Conservation (phyloP, 371 early-diverging fungal genomes). For the Actinomortierella wolfii region DNA sequence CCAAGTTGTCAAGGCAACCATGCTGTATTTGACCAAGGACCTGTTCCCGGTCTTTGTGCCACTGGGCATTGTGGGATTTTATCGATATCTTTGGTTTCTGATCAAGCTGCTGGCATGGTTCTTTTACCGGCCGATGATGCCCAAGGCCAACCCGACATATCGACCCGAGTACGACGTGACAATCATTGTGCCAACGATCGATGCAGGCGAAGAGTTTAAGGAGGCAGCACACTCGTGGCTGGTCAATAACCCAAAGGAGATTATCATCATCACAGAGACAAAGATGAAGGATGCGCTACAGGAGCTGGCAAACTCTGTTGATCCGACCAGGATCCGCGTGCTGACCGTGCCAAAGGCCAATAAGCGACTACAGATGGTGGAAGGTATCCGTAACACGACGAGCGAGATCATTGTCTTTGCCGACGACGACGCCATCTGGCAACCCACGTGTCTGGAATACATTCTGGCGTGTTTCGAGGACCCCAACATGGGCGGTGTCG, state of each 20-base stretch:
- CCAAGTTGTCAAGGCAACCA: constrained; percentile 18
- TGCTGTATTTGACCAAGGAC: constrained; percentile 78
- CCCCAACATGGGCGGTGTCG: constrained; percentile 74
- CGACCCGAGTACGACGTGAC: constrained; percentile 65
- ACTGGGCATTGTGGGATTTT: constrained; percentile 74
- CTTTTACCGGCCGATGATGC: constrained; percentile 58
- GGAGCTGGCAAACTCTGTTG: constrained; percentile 52
- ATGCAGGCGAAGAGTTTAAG: constrained; percentile 76
- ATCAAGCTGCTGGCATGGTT: constrained; percentile 64
- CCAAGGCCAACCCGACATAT: constrained; percentile 58
- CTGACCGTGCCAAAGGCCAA: constrained; percentile 63
- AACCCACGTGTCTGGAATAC: constrained; percentile 62
- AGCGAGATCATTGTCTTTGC: constrained; percentile 76
- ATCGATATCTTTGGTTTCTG: constrained; percentile 73
- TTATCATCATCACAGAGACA: constrained; percentile 63
- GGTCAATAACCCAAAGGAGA: constrained; percentile 66
- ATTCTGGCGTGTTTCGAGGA: constrained; percentile 80
- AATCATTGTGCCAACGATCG: constrained; percentile 78
- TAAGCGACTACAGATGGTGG: constrained; percentile 76
- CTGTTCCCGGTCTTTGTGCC: constrained; percentile 74
- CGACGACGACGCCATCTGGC: constrained; percentile 80
- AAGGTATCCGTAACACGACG: constrained; percentile 65
- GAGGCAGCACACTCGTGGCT: constrained; percentile 72
- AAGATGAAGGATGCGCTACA: constrained; percentile 57
- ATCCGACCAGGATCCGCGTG: constrained; percentile 53